Base-by-base conservation (phyloP, 176 grass and related monocot species). In the Hsuehochloa calcarea region DNA sequence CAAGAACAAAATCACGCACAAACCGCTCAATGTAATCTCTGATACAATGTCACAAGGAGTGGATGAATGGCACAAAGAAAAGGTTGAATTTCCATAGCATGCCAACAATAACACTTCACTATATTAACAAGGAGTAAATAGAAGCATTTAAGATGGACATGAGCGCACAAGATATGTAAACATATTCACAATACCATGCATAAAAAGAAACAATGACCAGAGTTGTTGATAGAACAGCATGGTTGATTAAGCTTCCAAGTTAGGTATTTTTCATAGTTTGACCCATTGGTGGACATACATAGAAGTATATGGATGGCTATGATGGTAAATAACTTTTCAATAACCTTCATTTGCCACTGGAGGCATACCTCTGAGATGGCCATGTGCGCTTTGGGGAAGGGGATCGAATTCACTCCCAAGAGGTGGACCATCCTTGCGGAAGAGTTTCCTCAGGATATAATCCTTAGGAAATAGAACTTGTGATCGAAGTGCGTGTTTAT, bases 371-470 rank as follows among this genome's bases (percentile, higher is more conserved):
- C 75, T 91, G 73, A 8, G 70, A 85, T 55, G 68, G 40, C 31
- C 78, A 77, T 64, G 25, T 6, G 79, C 76, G 37, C 65, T 88
- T 78, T 65, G 51, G 6, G 95, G 83, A 44, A 84, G 84, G 10
- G 60, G 45, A 77, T 96, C 88, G 6, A 96, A 96, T 80, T 99
- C 84, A 16, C 20, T 43, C 50, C 97, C 93, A 85, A 96, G 93
- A 61, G 86, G 23, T 39, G 92, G 97, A 78, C 97, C 97, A 85
- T 96, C 93, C 87, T 94, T 96, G 65, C 97, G 90, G 83, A 96
- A 94, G 39, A 99, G 77, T 83, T 92, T 99, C 70, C 79, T 90
- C 40, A 99, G 80, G 79, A 99, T 72, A 87, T 88, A 94, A 69
- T 99, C 92, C 83, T 96, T 99, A 5, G 88, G 87, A 34, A 91